A percentile compares a stretch with the other conserved stretches of the same genome.
Evolutionary conservation across 345 rosid genomes (phyloP).

Genomic region (Kernera saxatilis): DNA sequence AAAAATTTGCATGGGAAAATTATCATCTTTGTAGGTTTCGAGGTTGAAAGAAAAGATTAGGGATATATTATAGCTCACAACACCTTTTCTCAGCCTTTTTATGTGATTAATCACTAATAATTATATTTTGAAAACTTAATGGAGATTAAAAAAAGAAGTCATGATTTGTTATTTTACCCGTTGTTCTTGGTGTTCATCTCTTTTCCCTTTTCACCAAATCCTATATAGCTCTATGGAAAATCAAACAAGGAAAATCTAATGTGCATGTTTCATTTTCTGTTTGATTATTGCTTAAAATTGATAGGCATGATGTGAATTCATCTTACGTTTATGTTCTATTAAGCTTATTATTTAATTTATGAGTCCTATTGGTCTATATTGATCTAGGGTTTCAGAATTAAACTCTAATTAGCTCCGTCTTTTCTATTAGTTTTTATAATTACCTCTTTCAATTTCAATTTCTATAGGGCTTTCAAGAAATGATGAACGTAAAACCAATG

Average conservation of each 20-base stretch:
- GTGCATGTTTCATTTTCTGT: slow-evolving; percentile 6
- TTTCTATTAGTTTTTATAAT: background rate
- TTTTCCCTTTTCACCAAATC: background rate
- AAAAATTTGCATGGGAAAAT: slow-evolving; percentile 8
- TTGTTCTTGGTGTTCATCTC: slow-evolving; percentile 20
- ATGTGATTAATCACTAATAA: slow-evolving; percentile 18
- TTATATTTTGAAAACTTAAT: background rate
- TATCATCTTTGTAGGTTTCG: slow-evolving; percentile 15
- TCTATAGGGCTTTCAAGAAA: slow-evolving; percentile 34
- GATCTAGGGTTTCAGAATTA: background rate
- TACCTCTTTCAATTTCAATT: background rate
- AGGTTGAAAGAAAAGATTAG: slow-evolving; percentile 1
- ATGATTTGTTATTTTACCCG: slow-evolving; percentile 18
- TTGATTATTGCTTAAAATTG: background rate
- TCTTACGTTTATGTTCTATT: background rate
- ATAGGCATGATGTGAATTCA: background rate
- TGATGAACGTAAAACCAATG: slow-evolving; percentile 36
- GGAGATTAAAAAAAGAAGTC: background rate
- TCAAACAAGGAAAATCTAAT: background rate
- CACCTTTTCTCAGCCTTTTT: slow-evolving; percentile 15
- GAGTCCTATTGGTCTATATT: background rate
- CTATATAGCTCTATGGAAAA: background rate
- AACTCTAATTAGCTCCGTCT: background rate
- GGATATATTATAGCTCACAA: background rate
- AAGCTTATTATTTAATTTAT: background rate